phyloP scores from a whole-genome alignment of 2,329 filamentous ascomycete species.

The Penicillium griseofulvum region DNA sequence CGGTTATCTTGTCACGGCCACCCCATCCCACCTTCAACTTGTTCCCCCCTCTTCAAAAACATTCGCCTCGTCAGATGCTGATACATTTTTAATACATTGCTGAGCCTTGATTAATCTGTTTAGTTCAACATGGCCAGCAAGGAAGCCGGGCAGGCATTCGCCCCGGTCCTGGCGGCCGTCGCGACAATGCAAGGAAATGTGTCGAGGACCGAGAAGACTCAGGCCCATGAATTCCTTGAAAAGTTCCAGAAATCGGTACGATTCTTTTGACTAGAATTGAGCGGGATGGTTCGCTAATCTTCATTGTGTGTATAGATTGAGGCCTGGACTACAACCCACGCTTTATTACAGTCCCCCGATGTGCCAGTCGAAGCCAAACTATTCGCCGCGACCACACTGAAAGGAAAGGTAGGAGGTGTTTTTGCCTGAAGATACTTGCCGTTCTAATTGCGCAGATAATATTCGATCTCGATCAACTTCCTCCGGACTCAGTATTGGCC shows the following conservation, averaged over 20 bases:
- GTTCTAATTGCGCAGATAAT: conserved; percentile 67
- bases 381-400: conserved; percentile 94
- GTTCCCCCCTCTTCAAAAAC: conserved; percentile 8
- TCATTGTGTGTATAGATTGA: conserved; percentile 59
- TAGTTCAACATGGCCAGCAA: conserved; percentile 62
- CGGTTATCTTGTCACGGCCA: conserved; percentile 22
- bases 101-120: conserved; percentile 7
- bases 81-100: conserved; percentile 7
- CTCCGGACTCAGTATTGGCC: conserved; percentile 67
- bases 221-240: conserved; percentile 87
- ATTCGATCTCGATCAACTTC: conserved; percentile 89
- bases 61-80: conserved; percentile 3
- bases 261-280: conserved; percentile 16
- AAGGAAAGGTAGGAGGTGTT: conserved; percentile 75
- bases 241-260: conserved; percentile 96
- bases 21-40: conserved; percentile 25
- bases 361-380: conserved; percentile 82
- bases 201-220: conserved; percentile 77
- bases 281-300: conserved; percentile 15
- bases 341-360: conserved; percentile 74
- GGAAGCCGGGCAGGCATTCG: conserved; percentile 69
- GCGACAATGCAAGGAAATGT: conserved; percentile 84
- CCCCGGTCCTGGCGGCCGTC: conserved; percentile 82
- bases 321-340: conserved; percentile 86
- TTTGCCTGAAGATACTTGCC: background rate